Evolutionary conservation across 345 rosid species (phyloP), one percentile per base, ranked within the genome.

Genomic region (Pelargonium nanum): DNA sequence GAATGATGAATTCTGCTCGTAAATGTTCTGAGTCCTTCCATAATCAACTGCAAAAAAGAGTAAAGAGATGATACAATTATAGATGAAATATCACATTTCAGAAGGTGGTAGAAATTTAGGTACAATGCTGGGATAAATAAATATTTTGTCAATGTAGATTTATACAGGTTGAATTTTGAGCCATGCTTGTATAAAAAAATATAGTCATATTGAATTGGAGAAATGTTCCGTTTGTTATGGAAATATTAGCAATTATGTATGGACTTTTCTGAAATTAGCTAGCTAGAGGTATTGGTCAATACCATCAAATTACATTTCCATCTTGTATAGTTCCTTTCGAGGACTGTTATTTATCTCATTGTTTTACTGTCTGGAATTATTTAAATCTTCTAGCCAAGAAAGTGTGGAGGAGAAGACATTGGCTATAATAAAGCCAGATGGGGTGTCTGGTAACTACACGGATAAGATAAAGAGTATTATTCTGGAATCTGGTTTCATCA

Each of bases 361-460:
- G 34, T n/a, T 22, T 40, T 63, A 22, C 26, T 1, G 19, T 30
- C 16, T 22, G 8, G 21, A 61, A 51, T 22, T 32, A 64, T 62
- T 56, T 64, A 79, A 88, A 72, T 71, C 70, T 74, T 74, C 74
- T 21, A 71, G 81, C 19, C 48, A 64, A 30, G 84, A 65, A 58
- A 66, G 53, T 61, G 22, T 45, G 24, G 75, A 61, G 65, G 91
- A 83, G 75, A 81, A 73, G 65, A 91, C 95, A 20, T 28, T 91
- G 56, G 96, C 81, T 32, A 83, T 91, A 65, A 74, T 91, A 68
- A 88, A 91, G 75, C 95, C 95, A 16, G 98, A 91, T 65, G 96
- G 98, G 55, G 56, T 88, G 62, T 61, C 66, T 0, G 83, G 96
- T 61, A 83, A 86, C 68, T 79, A 80, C 67, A 76, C 83, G 50